Evolutionary conservation across 2,329 filamentous ascomycete genomes (phyloP).

Genomic region (Pyrenophora seminiperda): DNA sequence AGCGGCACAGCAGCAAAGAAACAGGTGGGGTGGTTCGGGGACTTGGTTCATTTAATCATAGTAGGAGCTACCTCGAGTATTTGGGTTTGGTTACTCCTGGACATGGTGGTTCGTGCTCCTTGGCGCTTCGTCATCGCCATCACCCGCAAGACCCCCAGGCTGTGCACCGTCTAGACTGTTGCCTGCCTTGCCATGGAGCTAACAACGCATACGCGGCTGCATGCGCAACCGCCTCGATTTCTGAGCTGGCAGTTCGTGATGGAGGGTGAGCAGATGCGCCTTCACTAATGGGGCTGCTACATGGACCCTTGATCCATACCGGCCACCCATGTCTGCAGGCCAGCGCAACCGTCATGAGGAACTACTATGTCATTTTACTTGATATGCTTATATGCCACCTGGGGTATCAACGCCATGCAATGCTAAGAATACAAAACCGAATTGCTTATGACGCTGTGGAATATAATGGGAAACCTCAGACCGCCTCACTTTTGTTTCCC

Average conservation of each 20-base stretch:
- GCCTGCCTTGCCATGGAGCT: constrained; percentile 21
- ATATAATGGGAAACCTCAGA: constrained; percentile 34
- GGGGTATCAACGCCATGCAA: constrained; percentile 42
- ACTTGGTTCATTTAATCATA: constrained; percentile 11
- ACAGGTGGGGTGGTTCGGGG: constrained; percentile 7
- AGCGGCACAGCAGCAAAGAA: constrained; percentile 18
- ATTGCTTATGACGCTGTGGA: constrained; percentile 16
- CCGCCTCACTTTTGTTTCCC: constrained; percentile 73
- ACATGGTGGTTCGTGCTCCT: constrained; percentile 26
- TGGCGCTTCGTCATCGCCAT: constrained; percentile 36
- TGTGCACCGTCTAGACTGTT: constrained; percentile 19
- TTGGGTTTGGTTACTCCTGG: too few relatives aligned
- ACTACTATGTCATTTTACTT: constrained; percentile 43
- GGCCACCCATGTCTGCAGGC: constrained; percentile 37
- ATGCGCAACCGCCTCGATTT: constrained; percentile 32
- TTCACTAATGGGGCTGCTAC: constrained; percentile 21
- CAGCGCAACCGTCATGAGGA: constrained; percentile 43
- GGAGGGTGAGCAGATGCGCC: constrained; percentile 23
- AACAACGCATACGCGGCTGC: constrained; percentile 45
- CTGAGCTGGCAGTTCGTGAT: constrained; percentile 33
- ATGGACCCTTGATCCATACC: constrained; percentile 29
- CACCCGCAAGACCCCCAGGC: constrained; percentile 17
- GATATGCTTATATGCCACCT: constrained; percentile 24
- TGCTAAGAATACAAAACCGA: constrained; percentile 33
- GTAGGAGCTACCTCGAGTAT: constrained; percentile 20